Conservation (phyloP, 2,329 filamentous ascomycete genomes). For the Periconia sp. region DNA sequence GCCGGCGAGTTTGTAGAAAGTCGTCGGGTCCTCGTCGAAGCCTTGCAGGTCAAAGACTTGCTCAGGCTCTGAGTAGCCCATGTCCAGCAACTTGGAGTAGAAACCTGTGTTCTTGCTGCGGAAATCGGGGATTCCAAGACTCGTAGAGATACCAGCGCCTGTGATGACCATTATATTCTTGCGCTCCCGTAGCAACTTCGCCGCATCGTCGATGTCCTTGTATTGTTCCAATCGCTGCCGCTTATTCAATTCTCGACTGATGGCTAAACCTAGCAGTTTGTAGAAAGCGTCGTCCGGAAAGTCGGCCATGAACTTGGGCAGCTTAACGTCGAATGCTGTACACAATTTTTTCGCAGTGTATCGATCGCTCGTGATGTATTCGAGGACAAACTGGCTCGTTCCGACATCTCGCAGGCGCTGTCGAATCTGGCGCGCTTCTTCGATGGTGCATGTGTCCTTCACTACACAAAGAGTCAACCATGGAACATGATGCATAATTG, state of each 20-base stretch:
- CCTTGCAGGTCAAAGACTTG: conserved; percentile 92
- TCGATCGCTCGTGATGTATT: conserved; percentile 59
- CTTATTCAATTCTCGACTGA: conserved; percentile 81
- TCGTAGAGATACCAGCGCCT: conserved; percentile 95
- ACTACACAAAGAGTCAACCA: too few species aligned
- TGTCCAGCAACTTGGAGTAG: conserved; percentile 81
- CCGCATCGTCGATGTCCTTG: conserved; percentile 89
- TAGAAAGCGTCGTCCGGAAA: conserved; percentile 77
- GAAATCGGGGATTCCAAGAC: conserved; percentile 95
- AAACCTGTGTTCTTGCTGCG: conserved; percentile 91
- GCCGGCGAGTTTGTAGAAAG: conserved; percentile 91
- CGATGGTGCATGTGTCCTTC: conserved; percentile 36
- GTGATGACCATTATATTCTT: conserved; percentile 93
- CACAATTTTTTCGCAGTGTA: conserved; percentile 83
- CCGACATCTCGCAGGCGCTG: conserved; percentile 76
- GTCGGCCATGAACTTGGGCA: conserved; percentile 76
- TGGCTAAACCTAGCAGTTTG: conserved; percentile 74
- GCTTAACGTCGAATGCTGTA: conserved; percentile 81
- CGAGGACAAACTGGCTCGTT: conserved; percentile 76
- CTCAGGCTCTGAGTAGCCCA: conserved; percentile 83
- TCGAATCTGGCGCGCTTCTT: conserved; percentile 71
- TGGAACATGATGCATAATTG: too few species aligned
- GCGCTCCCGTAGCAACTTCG: conserved; percentile 72
- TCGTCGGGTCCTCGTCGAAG: conserved; percentile 82
- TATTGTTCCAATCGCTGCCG: conserved; percentile 78